Base-by-base conservation (phyloP, 306 rosid species). In the Nissolia schottii region DNA sequence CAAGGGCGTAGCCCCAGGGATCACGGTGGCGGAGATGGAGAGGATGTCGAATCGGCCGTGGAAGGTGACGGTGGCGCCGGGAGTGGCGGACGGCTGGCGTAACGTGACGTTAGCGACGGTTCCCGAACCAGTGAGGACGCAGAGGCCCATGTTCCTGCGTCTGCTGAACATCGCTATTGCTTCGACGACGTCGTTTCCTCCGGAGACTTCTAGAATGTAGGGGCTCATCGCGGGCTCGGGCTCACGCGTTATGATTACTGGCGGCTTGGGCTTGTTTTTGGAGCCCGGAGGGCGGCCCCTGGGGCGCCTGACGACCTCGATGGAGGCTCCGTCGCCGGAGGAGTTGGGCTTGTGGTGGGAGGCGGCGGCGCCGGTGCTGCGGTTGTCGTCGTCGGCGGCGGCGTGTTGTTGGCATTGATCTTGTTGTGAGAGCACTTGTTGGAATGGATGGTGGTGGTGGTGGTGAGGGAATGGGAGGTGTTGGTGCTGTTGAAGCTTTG, bases 281-380 rank as follows among this genome's bases (percentile, higher is more conserved):
- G 99, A 91, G 1, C 99, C 99, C 0, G 97, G 99, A 0, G 99
- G 99, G 1, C 99, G 97, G 0, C 99, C 99, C 0, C 96, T 48
- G 1, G 99, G 96, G 0, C 99, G 77, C 11, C 94, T 65, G 1
- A 77, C 83, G 0, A 95, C 96, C 24, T 95, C 99, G 4, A 95
- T 88, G 40, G 90, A 54, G 3, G 96, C 88, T 0, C 95, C 96
- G 14, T 95, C 97, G 46, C 83, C 84, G 74, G 87, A 77, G 19
- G 80, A 78, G 76, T 71, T 64, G 0, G 74, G 70, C 38, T 73
- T 72, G 0, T 64, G 73, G 3, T 55, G 34, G 3, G 64, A 10
- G 28, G 23, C 29, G 40, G 64, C 79, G 34, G 59, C 83, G 74
- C 80, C 64, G 49, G 58, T 74, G 29, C 20, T 16, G 6, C 78